Conservation (phyloP, 176 grass and related monocot species). For the Calamus simplicifolius region DNA sequence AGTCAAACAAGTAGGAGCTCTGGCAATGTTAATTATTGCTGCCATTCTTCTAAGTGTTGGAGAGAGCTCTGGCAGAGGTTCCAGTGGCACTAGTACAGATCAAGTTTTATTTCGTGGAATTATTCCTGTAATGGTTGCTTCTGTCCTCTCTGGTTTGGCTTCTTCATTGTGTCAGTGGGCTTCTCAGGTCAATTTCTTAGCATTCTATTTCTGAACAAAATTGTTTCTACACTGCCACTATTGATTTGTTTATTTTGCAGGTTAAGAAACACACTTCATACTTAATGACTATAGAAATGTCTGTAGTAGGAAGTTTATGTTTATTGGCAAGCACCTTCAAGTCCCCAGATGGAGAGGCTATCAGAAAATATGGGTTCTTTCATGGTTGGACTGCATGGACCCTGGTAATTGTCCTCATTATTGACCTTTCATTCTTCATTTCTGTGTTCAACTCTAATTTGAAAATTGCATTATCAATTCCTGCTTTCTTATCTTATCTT, state of each 20-base stretch:
- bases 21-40: constrained; percentile 63
- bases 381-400: constrained; percentile 84
- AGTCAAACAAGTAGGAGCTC: constrained; percentile 55
- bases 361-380: constrained; percentile 85
- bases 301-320: constrained; percentile 82
- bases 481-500: no score
- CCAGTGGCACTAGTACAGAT: constrained; percentile 34
- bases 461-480: no score
- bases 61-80: constrained; percentile 59
- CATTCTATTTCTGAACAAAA: constrained; percentile 27
- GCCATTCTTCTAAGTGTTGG: constrained; percentile 81
- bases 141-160: constrained; percentile 75
- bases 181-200: constrained; percentile 52
- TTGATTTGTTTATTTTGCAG: constrained; percentile 25
- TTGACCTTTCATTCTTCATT: no score
- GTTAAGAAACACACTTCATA: constrained; percentile 99
- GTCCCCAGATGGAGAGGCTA: constrained; percentile 88
- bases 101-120: constrained; percentile 66
- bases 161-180: constrained; percentile 94
- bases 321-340: constrained; percentile 67
- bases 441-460: no score
- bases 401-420: constrained; percentile 29
- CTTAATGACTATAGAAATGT: constrained; percentile 99
- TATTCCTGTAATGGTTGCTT: constrained; percentile 78
- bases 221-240: neutral